A percentile compares a stretch with the other conserved stretches of the same genome.
These are phyloP conservation scores for Fraxinus americana DNA, from an alignment of 257 asterid species.

Conservation along the genomic window DNA sequence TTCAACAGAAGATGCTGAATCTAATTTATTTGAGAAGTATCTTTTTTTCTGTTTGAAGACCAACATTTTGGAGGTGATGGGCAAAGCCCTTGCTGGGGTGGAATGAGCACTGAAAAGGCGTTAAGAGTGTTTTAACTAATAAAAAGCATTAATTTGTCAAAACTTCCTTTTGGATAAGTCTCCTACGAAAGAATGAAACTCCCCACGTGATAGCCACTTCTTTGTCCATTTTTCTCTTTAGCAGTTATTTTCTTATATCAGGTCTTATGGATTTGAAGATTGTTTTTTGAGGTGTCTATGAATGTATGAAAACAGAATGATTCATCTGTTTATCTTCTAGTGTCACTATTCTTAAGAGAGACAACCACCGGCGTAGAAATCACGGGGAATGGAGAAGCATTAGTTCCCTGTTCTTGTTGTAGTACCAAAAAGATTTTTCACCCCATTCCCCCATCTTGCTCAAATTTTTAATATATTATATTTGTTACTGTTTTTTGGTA, in stretches of 20 bases:
- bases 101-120: not conserved
- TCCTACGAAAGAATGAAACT: too few relatives aligned
- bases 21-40: not conserved
- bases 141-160: too few relatives aligned
- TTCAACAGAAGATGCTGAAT: slow-evolving; percentile 3
- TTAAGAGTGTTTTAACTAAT: not conserved
- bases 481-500: not conserved
- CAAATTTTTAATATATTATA: not conserved
- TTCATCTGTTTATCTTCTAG: not conserved
- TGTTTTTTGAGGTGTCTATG: not conserved
- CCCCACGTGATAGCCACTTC: too few relatives aligned
- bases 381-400: not conserved
- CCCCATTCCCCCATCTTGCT: not conserved
- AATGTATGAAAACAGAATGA: not conserved
- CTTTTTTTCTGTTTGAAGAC: not conserved
- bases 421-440: not conserved
- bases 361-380: not conserved
- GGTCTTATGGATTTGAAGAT: not conserved
- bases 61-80: not conserved
- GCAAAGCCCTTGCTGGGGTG: slow-evolving; percentile 1
- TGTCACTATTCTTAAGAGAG: not conserved
- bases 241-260: too few relatives aligned
- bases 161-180: too few relatives aligned
- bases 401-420: not conserved
- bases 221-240: too few relatives aligned